A percentile compares a stretch with the other conserved stretches of the same genome.
Conservation (phyloP, 306 rosid genomes). For the Parietaria judaica region DNA sequence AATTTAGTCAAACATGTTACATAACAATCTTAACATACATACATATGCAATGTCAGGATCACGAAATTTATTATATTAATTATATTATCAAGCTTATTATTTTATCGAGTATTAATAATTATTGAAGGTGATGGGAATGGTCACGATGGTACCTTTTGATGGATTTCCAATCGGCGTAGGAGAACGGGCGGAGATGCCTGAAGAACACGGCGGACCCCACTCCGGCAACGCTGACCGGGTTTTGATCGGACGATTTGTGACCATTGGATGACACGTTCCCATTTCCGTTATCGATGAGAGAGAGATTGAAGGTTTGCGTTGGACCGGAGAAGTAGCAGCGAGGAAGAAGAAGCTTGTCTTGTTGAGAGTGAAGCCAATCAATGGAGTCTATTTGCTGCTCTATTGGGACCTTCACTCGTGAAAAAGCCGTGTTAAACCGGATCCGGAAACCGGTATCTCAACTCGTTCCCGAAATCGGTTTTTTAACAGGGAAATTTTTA, state of each 20-base stretch:
- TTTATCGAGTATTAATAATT: no score
- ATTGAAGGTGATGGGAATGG: no score
- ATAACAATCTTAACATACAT: no score
- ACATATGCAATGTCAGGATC: no score
- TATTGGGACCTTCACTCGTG: conserved; percentile 57
- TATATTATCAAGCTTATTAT: no score
- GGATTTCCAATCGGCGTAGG: conserved; percentile 64
- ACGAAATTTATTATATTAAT: no score
- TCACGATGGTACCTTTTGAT: conserved; percentile 52
- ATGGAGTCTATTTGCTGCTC: conserved; percentile 67
- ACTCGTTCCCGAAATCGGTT: no score
- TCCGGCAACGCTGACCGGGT: conserved; percentile 66
- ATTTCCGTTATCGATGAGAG: conserved; percentile 17
- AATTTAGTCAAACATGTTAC: no score
- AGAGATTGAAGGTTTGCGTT: conserved; percentile 9
- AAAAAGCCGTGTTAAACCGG: neutral
- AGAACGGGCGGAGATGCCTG: conserved; percentile 47
- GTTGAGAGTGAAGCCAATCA: conserved; percentile 83
- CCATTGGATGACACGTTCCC: conserved; percentile 8
- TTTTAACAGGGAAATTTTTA: no score
- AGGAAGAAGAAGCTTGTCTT: conserved; percentile 56
- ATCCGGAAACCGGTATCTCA: no score
- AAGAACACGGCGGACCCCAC: conserved; percentile 81
- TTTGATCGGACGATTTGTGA: neutral
- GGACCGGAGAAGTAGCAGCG: conserved; percentile 71